These are phyloP conservation scores for Truncatella angustata DNA, from an alignment of 2,329 filamentous ascomycete species.

Conservation along the genomic window DNA sequence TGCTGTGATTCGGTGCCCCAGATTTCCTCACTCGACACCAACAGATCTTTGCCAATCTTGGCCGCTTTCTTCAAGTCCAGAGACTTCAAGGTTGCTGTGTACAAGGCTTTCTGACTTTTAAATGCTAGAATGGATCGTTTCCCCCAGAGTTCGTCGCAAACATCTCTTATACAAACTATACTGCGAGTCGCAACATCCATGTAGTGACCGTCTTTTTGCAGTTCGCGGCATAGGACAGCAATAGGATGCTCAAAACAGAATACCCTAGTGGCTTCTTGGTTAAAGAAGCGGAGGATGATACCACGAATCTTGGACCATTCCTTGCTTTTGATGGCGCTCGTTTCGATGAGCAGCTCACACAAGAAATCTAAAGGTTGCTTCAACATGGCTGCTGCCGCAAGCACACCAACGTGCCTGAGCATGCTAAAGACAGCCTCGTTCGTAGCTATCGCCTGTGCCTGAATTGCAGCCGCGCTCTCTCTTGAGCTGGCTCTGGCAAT, in stretches of 20 bases:
- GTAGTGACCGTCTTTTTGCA: neutral
- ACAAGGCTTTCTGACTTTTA: neutral
- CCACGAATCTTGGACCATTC: neutral
- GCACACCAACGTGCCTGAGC: neutral
- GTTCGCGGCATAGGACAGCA: slow-evolving; percentile 5
- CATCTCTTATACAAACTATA: neutral
- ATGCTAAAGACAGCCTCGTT: neutral
- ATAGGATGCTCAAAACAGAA: neutral
- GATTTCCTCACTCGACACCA: neutral
- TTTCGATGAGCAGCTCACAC: neutral
- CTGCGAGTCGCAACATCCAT: neutral
- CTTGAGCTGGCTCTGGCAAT: no score
- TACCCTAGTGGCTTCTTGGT: slow-evolving; percentile 2
- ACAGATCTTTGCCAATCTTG: neutral
- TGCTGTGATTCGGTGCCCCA: slow-evolving; percentile 1
- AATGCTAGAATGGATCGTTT: neutral
- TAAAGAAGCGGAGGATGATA: neutral
- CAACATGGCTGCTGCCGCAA: slow-evolving; percentile 1
- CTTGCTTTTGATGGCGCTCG: neutral
- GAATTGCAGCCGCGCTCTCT: no score
- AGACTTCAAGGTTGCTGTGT: neutral
- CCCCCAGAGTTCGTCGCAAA: neutral
- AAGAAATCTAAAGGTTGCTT: slow-evolving; percentile 3
- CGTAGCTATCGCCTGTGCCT: neutral
- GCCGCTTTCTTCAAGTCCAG: neutral